phyloP scores from a whole-genome alignment of 192 early-diverging fungal genomes.

The Entomortierella chlamydospora region DNA sequence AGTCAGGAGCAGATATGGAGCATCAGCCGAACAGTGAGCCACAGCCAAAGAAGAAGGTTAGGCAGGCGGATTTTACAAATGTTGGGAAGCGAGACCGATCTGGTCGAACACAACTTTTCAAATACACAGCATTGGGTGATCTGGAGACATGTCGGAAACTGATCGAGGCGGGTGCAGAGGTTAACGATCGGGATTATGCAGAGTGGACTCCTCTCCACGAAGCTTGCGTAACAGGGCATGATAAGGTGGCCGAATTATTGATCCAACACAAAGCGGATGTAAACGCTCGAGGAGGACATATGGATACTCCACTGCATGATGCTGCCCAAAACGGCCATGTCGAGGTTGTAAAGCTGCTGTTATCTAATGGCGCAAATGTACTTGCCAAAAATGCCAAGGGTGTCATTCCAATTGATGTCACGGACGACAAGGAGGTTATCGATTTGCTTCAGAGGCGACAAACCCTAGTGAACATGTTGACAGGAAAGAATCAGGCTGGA shows the following conservation, averaged over 20 bases:
- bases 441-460: slow-evolving; percentile 52
- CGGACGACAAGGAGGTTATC: slow-evolving; percentile 58
- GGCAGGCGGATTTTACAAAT: slow-evolving; percentile 37
- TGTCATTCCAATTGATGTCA: slow-evolving; percentile 57
- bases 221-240: slow-evolving; percentile 64
- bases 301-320: slow-evolving; percentile 79
- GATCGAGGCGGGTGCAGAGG: slow-evolving; percentile 69
- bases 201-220: slow-evolving; percentile 81
- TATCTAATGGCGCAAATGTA: slow-evolving; percentile 68
- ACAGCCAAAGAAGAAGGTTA: slow-evolving; percentile 35
- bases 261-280: slow-evolving; percentile 61
- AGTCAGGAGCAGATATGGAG: background rate
- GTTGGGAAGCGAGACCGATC: slow-evolving; percentile 58
- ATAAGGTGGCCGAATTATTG: slow-evolving; percentile 58
- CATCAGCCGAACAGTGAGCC: slow-evolving; percentile 4
- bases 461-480: slow-evolving; percentile 51
- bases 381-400: slow-evolving; percentile 60
- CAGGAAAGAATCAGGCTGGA: slow-evolving; percentile 56
- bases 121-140: slow-evolving; percentile 65
- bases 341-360: slow-evolving; percentile 59
- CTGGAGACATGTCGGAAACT: slow-evolving; percentile 64
- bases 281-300: slow-evolving; percentile 69
- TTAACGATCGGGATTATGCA: slow-evolving; percentile 74
- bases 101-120: slow-evolving; percentile 64
- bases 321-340: slow-evolving; percentile 65